Percentiles rank a stretch among this genome's conserved stretches.
Conservation (phyloP, 495 filamentous ascomycete genomes). For the Massariosphaeria phaeospora region DNA sequence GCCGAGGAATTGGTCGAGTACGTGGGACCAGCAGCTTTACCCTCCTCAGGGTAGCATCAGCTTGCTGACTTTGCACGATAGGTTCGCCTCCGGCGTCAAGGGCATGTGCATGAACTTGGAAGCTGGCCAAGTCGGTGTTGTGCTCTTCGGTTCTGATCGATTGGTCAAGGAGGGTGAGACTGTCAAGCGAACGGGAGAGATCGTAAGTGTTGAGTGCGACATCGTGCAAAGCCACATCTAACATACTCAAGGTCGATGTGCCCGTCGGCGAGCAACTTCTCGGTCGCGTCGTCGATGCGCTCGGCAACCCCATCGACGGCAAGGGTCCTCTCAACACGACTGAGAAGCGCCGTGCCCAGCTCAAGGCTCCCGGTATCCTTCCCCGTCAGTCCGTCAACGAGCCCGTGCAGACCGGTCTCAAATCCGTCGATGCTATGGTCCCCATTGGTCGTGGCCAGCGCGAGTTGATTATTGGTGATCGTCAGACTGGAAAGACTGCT, state of each 20-base stretch:
- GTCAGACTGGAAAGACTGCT: constrained; percentile 99
- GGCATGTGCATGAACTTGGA: constrained; percentile 99
- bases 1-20: constrained; percentile 99
- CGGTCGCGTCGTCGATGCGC: constrained; percentile 96
- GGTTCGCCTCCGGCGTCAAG: constrained; percentile 99
- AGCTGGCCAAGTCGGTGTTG: constrained; percentile 99
- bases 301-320: constrained; percentile 98
- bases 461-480: constrained; percentile 99
- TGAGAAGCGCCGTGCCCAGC: constrained; percentile 91
- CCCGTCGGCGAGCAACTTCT: constrained; percentile 89
- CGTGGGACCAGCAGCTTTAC: constrained; percentile 43
- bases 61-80: constrained; percentile 42
- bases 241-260: constrained; percentile 74
- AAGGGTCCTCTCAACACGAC: constrained; percentile 92
- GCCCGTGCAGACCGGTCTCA: constrained; percentile 98
- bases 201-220: constrained; percentile 59
- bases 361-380: constrained; percentile 98
- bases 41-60: constrained; percentile 19
- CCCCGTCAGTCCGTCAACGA: constrained; percentile 95
- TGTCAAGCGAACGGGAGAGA: constrained; percentile 98
- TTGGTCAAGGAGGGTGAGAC: constrained; percentile 99
- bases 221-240: constrained; percentile 11
- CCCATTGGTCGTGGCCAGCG: constrained; percentile 99
- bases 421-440: constrained; percentile 99
- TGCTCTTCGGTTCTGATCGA: constrained; percentile 99